Base-by-base conservation (phyloP, 768 basidiomycete species). In the Leccinum boreale region DNA sequence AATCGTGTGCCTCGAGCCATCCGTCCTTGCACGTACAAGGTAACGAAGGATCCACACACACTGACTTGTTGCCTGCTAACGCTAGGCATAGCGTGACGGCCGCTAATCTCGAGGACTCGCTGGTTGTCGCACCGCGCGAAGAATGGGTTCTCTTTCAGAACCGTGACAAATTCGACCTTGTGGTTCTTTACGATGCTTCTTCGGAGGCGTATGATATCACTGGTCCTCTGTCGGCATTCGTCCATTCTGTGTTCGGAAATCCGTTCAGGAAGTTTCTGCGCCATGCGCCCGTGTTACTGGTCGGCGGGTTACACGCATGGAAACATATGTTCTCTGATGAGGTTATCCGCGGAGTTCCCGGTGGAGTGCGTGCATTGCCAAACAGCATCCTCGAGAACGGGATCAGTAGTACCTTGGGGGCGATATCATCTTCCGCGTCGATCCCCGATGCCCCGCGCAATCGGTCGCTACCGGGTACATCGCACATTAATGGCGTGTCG, bases 271-370 rank as follows among this genome's bases (percentile, higher is more conserved):
- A 87, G 68, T 76, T 86, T 57, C 73, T 92, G 19, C 85, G 84
- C 62, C 78, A 89, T 46, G 82, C 84, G 63, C 95, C 96, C 1
- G 84, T 94, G 72, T 73, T 97, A 61, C 82, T 98, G 24, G 78
- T 87, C 5, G 96, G 95, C 3, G 96, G 96, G 1, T 76, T 92
- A 49, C 81, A 86, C 50, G 90, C 86, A 3, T 98, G 94, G 94
- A 84, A 81, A 66, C 75, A 69, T 51, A 80, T 82, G 48, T 71
- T 89, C 50, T 79, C 83, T 1, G 78, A 77, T 17, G 69, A 70
- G 55, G 67, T 79, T 51, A 64, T 52, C 62, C 70, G 64, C 28
- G 67, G 67, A 65, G 47, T 44, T 60, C 67, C 56, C 17, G 58
- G 53, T 55, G 63, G 55, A 47, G 58, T 19, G 47, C 67, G 49